Evolutionary conservation across 176 grass and related monocot genomes (phyloP).

Genomic region (Elaeis guineensis): DNA sequence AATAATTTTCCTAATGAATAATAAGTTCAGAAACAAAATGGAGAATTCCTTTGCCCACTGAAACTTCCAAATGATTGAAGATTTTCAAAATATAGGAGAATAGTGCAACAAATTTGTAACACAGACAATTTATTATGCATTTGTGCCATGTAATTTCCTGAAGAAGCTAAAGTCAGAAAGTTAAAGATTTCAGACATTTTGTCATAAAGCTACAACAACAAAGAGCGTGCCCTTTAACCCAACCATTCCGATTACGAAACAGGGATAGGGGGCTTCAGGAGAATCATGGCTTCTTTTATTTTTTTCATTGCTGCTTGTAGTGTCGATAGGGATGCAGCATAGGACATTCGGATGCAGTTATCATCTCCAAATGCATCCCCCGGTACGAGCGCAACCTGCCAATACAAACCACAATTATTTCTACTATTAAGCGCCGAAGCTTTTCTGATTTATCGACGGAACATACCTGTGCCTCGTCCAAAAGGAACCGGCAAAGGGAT

Average conservation of each 20-base stretch:
- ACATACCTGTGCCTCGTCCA: conserved; percentile 69
- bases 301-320: conserved; percentile 58
- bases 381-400: conserved; percentile 76
- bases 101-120: too few relatives aligned
- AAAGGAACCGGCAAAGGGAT: conserved; percentile 69
- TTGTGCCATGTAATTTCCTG: too few relatives aligned
- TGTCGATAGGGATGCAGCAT: conserved; percentile 66
- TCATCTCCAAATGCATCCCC: conserved; percentile 91
- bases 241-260: conserved; percentile 20
- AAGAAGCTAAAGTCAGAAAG: too few relatives aligned
- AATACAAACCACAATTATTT: conserved; percentile 5
- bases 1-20: too few relatives aligned
- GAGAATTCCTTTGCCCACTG: too few relatives aligned
- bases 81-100: too few relatives aligned
- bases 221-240: not conserved
- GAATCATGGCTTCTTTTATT: conserved; percentile 72
- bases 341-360: conserved; percentile 73
- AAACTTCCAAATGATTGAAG: too few relatives aligned
- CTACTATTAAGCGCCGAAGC: too few relatives aligned
- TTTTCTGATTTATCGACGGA: too few relatives aligned
- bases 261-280: conserved; percentile 47
- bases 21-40: too few relatives aligned
- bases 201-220: not conserved
- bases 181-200: too few relatives aligned
- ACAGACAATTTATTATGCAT: too few relatives aligned